Evolutionary conservation across 345 rosid species (phyloP), one percentile per base, ranked within the genome.

Genomic region (Nasturtium officinale): DNA sequence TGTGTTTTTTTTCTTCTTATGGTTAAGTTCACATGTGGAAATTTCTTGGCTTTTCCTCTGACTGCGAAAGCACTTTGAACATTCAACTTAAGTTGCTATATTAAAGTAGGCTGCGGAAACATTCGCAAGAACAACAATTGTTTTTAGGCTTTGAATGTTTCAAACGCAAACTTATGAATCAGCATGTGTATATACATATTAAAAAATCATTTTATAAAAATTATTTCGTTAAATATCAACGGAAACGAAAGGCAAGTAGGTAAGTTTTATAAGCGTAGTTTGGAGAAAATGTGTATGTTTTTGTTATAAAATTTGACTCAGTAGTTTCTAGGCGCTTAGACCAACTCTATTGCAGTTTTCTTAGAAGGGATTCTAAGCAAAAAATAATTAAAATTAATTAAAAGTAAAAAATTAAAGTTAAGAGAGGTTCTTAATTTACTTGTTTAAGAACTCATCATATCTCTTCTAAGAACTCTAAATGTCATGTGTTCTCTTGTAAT

Each of bases 131-230:
- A n/a, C n/a, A 42, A 42, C 16, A 42, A 7, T 45, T 45, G 2
- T 25, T 52, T 50, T 52, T 2, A 21, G 57, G 57, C 30, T 52
- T 52, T 52, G 57, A 52, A 52, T 52, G 32, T 11, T 52, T 25
- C 56, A 25, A 12, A 52, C 2, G 9, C 32, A 5, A 52, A 10
- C 32, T 12, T 52, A 23, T 51, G 30, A 13, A 23, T 48, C 1
- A 1, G 2, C 7, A 32, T 7, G 9, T 7, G 2, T 32, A 32
- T 32, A 33, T 8, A 10, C 18, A 46, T 46, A 6, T 4, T 8
- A 0, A 4, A 48, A 46, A 48, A 4, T 7, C 35, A 30, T 30
- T 51, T 51, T 5, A 12, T 0, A 6, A 52, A 52, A 25, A 25
- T 12, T 6, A 5, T 25, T 12, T 12, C 32, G 32, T 17, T 23